Conservation (phyloP, 306 rosid genomes). For the Clitoria ternatea region DNA sequence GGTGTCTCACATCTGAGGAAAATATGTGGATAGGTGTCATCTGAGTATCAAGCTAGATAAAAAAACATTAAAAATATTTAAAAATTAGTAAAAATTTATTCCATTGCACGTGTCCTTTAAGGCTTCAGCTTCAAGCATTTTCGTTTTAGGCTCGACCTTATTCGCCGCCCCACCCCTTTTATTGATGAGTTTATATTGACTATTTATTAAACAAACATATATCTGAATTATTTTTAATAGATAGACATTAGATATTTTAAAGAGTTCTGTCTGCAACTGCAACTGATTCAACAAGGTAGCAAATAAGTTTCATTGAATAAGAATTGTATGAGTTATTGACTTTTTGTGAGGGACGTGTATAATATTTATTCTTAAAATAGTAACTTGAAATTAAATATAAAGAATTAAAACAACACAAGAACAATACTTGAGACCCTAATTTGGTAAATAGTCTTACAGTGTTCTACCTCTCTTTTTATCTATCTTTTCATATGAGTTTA, state of each 20-base stretch:
- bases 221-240: background rate
- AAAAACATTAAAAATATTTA: too few species aligned
- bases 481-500: too few species aligned
- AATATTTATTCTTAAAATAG: background rate
- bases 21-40: too few species aligned
- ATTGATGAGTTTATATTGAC: background rate
- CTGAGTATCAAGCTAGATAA: too few species aligned
- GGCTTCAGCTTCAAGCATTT: background rate
- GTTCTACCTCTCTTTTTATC: too few species aligned
- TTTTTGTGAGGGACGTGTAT: background rate
- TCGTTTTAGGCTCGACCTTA: too few species aligned
- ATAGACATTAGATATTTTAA: conserved; percentile 2
- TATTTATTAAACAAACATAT: background rate
- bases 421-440: too few species aligned
- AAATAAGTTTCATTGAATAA: background rate
- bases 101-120: background rate
- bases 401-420: background rate
- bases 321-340: conserved; percentile 23
- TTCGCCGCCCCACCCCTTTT: background rate
- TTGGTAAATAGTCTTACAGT: too few species aligned
- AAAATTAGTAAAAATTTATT: background rate
- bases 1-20: too few species aligned
- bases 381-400: background rate
- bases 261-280: background rate
- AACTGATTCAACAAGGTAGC: conserved; percentile 3